Evolutionary conservation across 2,329 filamentous ascomycete genomes (phyloP), one percentile per base, ranked within the genome.

Genomic region (Teratosphaeria nubilosa): DNA sequence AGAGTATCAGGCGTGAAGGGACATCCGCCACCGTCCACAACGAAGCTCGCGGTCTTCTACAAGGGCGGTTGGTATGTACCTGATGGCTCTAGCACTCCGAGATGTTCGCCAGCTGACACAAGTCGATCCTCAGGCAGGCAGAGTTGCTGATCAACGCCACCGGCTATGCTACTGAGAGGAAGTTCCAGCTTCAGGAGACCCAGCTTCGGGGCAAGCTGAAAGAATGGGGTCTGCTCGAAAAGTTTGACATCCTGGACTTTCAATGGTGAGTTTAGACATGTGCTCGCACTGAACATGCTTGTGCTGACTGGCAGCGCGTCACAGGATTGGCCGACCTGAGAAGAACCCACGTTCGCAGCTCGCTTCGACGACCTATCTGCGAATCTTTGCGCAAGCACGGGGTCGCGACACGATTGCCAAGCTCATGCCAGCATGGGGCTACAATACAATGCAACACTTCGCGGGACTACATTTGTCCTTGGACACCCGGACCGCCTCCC

Each of bases 21-120:
- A 4, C 65, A 68, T 2, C 74, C 77, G 2, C 78, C 78, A 3
- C 78, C 78, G 4, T 70, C 77, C 6, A 80, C 77, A 0, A 80
- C 77, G 11, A 81, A 80, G 64, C 69, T 76, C 11, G 77, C 75
- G 11, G 68, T 80, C 13, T 53, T 53, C 20, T 53, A 53, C 22
- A 53, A 53, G 16, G 25, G 25, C 31, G 51, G 51, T 5, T 53
- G 31, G 41, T 48, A 48, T 22, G 41, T 20, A 48, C 20, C 41
- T 22, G 20, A 20, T 5, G 14, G 34, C 34, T 41, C 34, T 41
- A n/a, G 34, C 14, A 41, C 2, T 41, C 13, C 13, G 3, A 41
- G 4, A 41, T 41, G 75, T 74, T 6, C 75, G 73, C 5, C 66
- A 67, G 20, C 25, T 53, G 75, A 74, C n/a, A 45, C 16, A 22